Evolutionary conservation across 345 rosid species (phyloP), one percentile per base, ranked within the genome.

Genomic region (Adansonia digitata): DNA sequence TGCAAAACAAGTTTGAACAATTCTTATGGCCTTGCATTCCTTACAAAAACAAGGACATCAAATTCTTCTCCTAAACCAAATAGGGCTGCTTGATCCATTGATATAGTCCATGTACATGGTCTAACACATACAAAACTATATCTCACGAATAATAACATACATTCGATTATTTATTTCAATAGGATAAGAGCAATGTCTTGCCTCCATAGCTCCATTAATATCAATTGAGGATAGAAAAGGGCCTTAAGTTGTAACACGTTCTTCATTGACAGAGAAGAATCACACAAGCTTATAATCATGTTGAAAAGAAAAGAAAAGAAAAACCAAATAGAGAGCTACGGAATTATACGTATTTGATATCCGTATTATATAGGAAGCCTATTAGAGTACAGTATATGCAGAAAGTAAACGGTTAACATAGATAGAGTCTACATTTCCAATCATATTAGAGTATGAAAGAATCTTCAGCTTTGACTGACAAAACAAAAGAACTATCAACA

Each of bases 361-460:
- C 2, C 2, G 12, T 22, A 65, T 40, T 5, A 24, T 22, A 65
- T 12, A 22, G 34, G 31, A 17, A 42, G 9, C 51, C 49, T 12
- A 42, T 17, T 42, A 42, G 55, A 51, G 20, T 14, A 67, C 37
- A 20, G 12, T 7, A 26, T 26, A 67, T 13, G 53, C 55, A 26
- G 35, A 68, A 45, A 67, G 55, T 43, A 68, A 65, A 45, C 46
- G 35, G 37, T 46, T 40, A 67, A 45, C 55, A 24, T 68, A 27
- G 14, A 14, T 67, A 45, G 70, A 45, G 39, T 67, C 20, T 1
- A 11, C 13, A 26, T 66, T 24, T 45, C 45, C 70, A 86, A 40
- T 40, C 53, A 24, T 43, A 67, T 67, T 43, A 7, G 34, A 43
- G 17, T 14, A 63, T 2, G 15, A 45, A 11, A 4, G 17, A 14